These are phyloP conservation scores for Kalaharituber pfeilii DNA, from an alignment of 2,329 filamentous ascomycete species.

Conservation along the genomic window DNA sequence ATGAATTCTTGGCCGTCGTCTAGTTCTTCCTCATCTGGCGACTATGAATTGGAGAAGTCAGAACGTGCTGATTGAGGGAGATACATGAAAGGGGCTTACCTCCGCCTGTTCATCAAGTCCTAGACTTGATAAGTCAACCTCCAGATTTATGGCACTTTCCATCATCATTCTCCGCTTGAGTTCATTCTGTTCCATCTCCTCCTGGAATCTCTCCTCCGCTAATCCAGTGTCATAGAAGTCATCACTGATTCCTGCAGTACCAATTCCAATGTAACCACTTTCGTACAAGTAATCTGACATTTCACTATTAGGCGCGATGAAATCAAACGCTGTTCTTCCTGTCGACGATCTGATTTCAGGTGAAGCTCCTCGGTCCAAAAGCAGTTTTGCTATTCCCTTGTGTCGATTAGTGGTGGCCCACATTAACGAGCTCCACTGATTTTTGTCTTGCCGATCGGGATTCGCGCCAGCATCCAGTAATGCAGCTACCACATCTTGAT, in stretches of 20 bases:
- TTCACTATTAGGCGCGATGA: conserved; percentile 85
- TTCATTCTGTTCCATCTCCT: conserved; percentile 93
- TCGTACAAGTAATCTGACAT: conserved; percentile 91
- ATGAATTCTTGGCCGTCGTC: conserved; percentile 90
- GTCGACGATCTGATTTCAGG: conserved; percentile 88
- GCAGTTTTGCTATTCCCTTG: conserved; percentile 81
- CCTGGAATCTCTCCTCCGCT: conserved; percentile 83
- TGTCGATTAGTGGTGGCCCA: conserved; percentile 99
- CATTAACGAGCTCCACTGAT: conserved; percentile 96
- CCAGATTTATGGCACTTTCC: conserved; percentile 90
- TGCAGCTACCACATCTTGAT: conserved; percentile 70
- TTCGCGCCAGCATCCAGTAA: conserved; percentile 72
- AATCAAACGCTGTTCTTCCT: conserved; percentile 86
- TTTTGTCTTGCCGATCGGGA: conserved; percentile 85
- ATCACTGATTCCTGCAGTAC: conserved; percentile 36
- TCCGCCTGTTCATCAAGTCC: conserved; percentile 92
- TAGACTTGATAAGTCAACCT: conserved; percentile 88
- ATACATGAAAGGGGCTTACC: conserved; percentile 37
- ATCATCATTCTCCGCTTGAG: conserved; percentile 97
- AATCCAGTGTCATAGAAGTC: conserved; percentile 93
- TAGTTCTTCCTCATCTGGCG: conserved; percentile 55
- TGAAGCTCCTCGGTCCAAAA: conserved; percentile 88
- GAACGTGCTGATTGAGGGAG: too few species aligned
- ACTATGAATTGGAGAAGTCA: too few species aligned
- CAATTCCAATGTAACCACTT: conserved; percentile 73